A percentile compares a stretch with the other conserved stretches of the same genome.
These are phyloP conservation scores for Fraxinus velutina DNA, from an alignment of 305 asterid genomes.

Conservation along the genomic window DNA sequence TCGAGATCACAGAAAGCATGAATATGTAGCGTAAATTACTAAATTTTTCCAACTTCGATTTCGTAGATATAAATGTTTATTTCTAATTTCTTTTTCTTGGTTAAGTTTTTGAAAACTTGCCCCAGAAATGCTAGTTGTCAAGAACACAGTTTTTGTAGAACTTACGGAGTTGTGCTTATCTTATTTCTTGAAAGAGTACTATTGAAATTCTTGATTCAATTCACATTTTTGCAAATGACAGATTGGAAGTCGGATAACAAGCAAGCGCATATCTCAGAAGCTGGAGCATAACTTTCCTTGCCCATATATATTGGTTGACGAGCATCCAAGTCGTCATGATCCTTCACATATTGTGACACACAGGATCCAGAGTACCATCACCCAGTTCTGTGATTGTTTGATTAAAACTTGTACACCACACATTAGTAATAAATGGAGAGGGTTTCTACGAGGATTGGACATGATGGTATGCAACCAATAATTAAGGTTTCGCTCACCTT, in stretches of 20 bases:
- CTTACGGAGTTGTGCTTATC: conserved; percentile 8
- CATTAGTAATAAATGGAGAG: conserved; percentile 48
- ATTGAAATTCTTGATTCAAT: conserved; percentile 16
- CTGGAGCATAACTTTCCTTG: conserved; percentile 64
- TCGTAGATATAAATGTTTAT: neutral
- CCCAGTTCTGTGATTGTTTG: conserved; percentile 56
- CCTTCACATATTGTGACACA: conserved; percentile 81
- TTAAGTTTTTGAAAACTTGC: neutral
- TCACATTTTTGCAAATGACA: conserved; percentile 35
- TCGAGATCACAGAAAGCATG: neutral
- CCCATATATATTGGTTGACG: conserved; percentile 81
- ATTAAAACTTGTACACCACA: conserved; percentile 43
- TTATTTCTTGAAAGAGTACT: conserved; percentile 13
- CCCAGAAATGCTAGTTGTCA: neutral
- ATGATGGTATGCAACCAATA: conserved; percentile 52
- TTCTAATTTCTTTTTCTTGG: neutral
- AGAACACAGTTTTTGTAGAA: neutral
- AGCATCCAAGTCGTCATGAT: conserved; percentile 92
- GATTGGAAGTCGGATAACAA: conserved; percentile 94
- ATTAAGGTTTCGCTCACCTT: neutral
- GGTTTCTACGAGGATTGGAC: conserved; percentile 51
- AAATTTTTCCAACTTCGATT: neutral
- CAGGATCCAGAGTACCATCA: conserved; percentile 59
- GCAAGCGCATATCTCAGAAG: conserved; percentile 79
- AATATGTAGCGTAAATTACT: neutral